Conservation (phyloP, 305 asterid genomes). For the Fraxinus albicans region DNA sequence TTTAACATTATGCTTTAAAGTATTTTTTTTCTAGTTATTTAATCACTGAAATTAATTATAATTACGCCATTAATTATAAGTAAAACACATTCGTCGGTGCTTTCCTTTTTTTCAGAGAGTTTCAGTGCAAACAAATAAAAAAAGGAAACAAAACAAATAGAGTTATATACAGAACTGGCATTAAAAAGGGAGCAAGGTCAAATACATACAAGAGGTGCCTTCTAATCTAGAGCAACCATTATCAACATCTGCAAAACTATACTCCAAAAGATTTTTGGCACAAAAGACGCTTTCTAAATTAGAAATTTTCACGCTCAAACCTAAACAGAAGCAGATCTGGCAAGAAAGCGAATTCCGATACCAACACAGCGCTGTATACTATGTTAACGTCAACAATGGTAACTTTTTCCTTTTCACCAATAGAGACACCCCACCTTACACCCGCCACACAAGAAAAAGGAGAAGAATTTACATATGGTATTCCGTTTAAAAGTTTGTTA, state of each 20-base stretch:
- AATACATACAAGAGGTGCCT: constrained; percentile 49
- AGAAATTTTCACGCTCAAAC: constrained; percentile 23
- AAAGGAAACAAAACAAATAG: neutral
- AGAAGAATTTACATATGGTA: constrained; percentile 28
- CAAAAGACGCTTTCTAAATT: constrained; percentile 21
- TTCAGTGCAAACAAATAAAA: neutral
- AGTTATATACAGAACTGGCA: constrained; percentile 24
- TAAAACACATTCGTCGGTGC: neutral
- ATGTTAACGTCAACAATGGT: constrained; percentile 25
- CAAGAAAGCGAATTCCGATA: constrained; percentile 1
- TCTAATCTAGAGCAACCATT: constrained; percentile 34
- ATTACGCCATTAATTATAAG: too few species aligned
- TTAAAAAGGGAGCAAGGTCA: constrained; percentile 23
- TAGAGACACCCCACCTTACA: constrained; percentile 2
- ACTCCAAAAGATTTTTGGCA: neutral
- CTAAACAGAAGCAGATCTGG: constrained; percentile 17
- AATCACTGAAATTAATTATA: neutral
- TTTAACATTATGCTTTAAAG: neutral
- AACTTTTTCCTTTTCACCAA: constrained; percentile 17
- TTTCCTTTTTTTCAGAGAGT: neutral
- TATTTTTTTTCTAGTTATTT: neutral
- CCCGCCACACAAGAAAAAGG: constrained; percentile 6
- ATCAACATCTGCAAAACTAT: constrained; percentile 33
- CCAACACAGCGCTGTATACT: neutral
- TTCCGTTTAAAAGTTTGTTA: constrained; percentile 18